Evolutionary conservation across 2,329 filamentous ascomycete genomes (phyloP), one percentile per base, ranked within the genome.

Genomic region (Sporothrix inflata): DNA sequence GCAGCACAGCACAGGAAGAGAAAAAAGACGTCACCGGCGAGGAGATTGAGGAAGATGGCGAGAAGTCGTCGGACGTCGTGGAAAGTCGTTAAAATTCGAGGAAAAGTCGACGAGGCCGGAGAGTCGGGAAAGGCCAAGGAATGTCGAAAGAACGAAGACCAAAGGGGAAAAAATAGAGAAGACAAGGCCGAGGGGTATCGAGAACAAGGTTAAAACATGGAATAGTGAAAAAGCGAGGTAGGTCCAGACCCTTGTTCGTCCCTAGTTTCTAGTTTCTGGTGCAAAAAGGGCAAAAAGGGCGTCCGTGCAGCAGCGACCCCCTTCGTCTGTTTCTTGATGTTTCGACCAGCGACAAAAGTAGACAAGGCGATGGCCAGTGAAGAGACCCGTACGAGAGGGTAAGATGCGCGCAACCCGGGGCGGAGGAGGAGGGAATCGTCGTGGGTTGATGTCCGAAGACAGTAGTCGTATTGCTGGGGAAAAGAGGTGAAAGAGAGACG

Each of bases 261-360:
- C 49, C 38, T 55, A 65, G 45, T 69, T 60, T 68, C 16, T 30
- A 0, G 47, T 53, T 51, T 65, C 21, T 68, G 53, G 63, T 60
- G 63, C 27, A 34, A 55, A 27, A 27, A n/a, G 21, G 61, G 57
- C 45, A 60, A 65, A 47, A 53, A 40, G 34, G 45, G 47, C 42
- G 71, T 70, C 67, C 61, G 67, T 70, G 67, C 51, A 68, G 68
- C 40, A 21, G 47, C 19, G 24, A 65, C 49, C 40, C 45, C 27
- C 71, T 51, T 60, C 24, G 34, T 34, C 45, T 73, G 51, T 68
- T 71, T 53, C 42, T 47, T 63, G 51, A 69, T 73, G 69, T 71
- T 73, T 73, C 72, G 72, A 72, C 65, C 55, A 69, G 66, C 42
- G 69, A 63, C 55, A 21, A 53, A 72, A 65, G 49, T 30, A 55